Evolutionary conservation across 2,329 filamentous ascomycete genomes (phyloP).

Genomic region (Aspergillus thermomutatus): DNA sequence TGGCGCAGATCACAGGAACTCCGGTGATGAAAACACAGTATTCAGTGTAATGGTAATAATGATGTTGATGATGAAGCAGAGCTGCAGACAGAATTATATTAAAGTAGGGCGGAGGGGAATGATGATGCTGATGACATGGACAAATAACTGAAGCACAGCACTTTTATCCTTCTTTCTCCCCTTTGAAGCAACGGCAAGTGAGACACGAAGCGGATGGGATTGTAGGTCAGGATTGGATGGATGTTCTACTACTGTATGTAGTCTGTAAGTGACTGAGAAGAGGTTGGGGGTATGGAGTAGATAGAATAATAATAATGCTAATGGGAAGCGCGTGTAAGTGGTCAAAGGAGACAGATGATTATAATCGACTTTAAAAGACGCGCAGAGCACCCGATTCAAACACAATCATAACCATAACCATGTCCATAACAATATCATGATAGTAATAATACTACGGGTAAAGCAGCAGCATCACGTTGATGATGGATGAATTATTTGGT

Average conservation of each 20-base stretch:
- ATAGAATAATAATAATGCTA: not conserved
- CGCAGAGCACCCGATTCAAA: too few relatives aligned
- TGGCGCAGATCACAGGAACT: slow-evolving; percentile 19
- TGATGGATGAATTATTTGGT: not conserved
- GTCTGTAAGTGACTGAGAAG: not conserved
- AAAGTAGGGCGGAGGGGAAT: slow-evolving; percentile 7
- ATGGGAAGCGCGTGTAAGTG: not conserved
- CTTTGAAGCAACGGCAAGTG: not conserved
- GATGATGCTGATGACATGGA: slow-evolving; percentile 14
- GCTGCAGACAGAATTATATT: slow-evolving; percentile 1
- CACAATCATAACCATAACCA: too few relatives aligned
- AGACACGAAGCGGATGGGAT: slow-evolving; percentile 3
- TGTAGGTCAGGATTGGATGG: not conserved
- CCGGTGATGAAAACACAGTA: not conserved
- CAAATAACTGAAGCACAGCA: slow-evolving; percentile 4
- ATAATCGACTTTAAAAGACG: not conserved
- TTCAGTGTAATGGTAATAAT: slow-evolving; percentile 4
- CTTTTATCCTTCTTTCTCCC: not conserved
- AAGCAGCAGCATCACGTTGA: not conserved
- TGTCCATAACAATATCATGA: slow-evolving; percentile 1
- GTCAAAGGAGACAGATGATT: not conserved
- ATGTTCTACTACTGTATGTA: not conserved
- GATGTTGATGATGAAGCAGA: slow-evolving; percentile 5
- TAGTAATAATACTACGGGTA: slow-evolving; percentile 1
- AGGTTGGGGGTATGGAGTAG: not conserved